These are phyloP conservation scores for Misopates orontium DNA, from an alignment of 257 asterid genomes.

Conservation along the genomic window DNA sequence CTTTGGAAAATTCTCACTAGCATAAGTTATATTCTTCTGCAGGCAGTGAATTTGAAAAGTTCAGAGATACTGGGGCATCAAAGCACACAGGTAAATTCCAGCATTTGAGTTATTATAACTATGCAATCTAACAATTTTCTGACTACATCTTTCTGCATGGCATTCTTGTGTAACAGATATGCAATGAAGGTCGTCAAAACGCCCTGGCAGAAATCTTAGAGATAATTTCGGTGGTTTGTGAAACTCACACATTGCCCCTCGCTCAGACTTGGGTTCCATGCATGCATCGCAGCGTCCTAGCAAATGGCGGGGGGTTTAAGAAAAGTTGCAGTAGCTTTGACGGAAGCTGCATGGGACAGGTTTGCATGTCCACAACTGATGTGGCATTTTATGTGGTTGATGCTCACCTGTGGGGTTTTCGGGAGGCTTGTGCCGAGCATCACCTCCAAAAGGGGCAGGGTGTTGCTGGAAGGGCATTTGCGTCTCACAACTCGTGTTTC, in stretches of 20 bases:
- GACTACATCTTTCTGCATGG: conserved; percentile 23
- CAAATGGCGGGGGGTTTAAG: conserved; percentile 80
- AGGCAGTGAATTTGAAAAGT: conserved; percentile 93
- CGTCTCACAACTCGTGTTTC: conserved; percentile 56
- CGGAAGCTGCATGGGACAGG: conserved; percentile 91
- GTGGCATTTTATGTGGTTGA: conserved; percentile 81
- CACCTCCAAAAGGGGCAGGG: conserved; percentile 93
- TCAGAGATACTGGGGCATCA: conserved; percentile 80
- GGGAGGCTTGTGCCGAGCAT: conserved; percentile 89
- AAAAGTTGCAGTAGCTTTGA: conserved; percentile 93
- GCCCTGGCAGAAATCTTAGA: conserved; percentile 82
- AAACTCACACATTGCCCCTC: conserved; percentile 76
- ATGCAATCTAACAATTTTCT: conserved; percentile 15
- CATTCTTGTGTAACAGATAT: conserved; percentile 52
- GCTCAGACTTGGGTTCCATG: conserved; percentile 99
- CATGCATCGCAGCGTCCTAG: conserved; percentile 74
- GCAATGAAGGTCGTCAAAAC: conserved; percentile 87
- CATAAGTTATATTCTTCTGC: conserved; percentile 46
- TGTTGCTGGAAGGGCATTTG: conserved; percentile 84
- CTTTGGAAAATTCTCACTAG: conserved; percentile 26
- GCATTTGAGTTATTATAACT: conserved; percentile 8
- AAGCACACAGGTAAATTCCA: conserved; percentile 60
- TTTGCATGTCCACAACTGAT: conserved; percentile 89
- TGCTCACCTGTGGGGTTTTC: conserved; percentile 87
- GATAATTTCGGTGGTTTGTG: conserved; percentile 81